These are phyloP conservation scores for Breviolum minutum DNA, from an alignment of 73 alveolate genomes.

Conservation along the genomic window DNA sequence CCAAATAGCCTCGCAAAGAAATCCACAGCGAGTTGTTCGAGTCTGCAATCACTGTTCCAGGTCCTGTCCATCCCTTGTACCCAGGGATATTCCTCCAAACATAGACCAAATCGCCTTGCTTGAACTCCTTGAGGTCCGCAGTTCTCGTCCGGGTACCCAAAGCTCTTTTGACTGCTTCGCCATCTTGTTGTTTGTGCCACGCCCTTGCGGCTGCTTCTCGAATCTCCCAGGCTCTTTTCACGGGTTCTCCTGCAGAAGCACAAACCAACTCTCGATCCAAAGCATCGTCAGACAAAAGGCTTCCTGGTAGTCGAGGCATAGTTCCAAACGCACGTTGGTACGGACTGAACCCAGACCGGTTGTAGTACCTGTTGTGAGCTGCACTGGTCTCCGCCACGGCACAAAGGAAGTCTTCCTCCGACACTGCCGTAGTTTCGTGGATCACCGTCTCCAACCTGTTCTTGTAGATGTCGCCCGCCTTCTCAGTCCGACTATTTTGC, in stretches of 20 bases:
- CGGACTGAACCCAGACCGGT: conserved; percentile 29
- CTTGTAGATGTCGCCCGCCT: conserved; percentile 1
- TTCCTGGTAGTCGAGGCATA: background rate
- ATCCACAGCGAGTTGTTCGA: conserved; percentile 20
- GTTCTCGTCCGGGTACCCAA: background rate
- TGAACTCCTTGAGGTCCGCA: background rate
- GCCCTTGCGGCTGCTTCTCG: background rate
- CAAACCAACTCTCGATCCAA: background rate
- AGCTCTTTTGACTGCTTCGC: background rate
- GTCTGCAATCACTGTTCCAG: background rate
- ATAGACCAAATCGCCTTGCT: background rate
- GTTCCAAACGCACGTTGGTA: conserved; percentile 32
- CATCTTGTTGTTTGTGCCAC: background rate
- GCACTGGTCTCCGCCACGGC: background rate
- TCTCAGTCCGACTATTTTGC: conserved; percentile 42
- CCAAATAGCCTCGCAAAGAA: background rate
- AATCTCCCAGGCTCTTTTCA: background rate
- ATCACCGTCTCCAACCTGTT: background rate
- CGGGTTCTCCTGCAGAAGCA: background rate
- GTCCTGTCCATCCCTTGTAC: conserved; percentile 15
- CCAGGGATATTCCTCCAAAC: background rate
- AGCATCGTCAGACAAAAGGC: conserved; percentile 2
- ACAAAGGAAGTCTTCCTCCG: background rate
- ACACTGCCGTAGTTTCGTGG: background rate
- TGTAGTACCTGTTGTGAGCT: conserved; percentile 1